Conservation (phyloP, 495 filamentous ascomycete genomes). For the Xylaria scruposa region DNA sequence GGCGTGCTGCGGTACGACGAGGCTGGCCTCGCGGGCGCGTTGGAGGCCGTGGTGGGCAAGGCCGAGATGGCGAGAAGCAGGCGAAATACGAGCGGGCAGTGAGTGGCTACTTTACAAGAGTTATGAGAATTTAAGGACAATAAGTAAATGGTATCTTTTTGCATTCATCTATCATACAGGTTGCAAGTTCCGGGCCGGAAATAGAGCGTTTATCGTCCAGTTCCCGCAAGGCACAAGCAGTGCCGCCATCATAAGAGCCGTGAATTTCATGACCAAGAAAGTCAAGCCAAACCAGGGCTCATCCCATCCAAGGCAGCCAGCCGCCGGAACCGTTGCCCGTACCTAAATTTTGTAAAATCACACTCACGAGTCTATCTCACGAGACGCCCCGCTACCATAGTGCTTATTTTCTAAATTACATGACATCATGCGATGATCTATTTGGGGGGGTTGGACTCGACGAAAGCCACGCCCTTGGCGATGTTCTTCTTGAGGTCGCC, state of each 20-base stretch:
- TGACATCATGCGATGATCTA: conserved; percentile 39
- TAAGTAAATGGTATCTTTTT: conserved; percentile 26
- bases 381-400: conserved; percentile 26
- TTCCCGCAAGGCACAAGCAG: background rate
- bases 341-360: conserved; percentile 7
- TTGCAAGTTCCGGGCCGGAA: background rate
- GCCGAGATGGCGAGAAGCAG: conserved; percentile 66
- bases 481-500: conserved; percentile 86
- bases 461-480: conserved; percentile 61
- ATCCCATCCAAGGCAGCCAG: conserved; percentile 14
- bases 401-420: conserved; percentile 11
- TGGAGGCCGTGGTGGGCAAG: conserved; percentile 79
- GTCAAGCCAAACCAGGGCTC: conserved; percentile 15
- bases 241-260: conserved; percentile 22
- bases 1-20: conserved; percentile 77
- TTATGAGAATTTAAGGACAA: background rate
- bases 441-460: conserved; percentile 60
- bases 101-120: conserved; percentile 8
- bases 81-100: conserved; percentile 65
- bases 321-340: background rate
- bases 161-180: conserved; percentile 39
- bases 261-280: conserved; percentile 26
- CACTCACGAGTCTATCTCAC: conserved; percentile 24
- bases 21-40: conserved; percentile 72
- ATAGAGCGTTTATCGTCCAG: background rate